These are phyloP conservation scores for Amoebophrya sp. DNA, from an alignment of 169 alveolate genomes.

Conservation along the genomic window DNA sequence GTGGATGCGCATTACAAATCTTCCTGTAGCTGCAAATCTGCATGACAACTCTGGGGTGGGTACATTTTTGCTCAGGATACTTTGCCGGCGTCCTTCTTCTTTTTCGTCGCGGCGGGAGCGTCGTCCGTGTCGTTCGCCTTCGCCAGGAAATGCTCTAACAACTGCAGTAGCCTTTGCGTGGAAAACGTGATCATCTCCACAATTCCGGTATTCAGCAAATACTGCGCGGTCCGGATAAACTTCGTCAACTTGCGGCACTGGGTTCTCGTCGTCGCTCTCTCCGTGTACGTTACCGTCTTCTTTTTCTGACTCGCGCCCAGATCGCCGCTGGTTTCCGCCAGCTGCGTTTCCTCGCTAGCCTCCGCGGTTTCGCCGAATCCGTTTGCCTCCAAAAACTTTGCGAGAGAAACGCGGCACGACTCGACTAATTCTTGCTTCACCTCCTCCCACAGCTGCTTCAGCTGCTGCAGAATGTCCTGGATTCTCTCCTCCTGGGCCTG, in stretches of 20 bases:
- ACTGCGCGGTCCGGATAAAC: slow-evolving; percentile 75
- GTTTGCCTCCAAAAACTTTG: not conserved
- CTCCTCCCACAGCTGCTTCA: not conserved
- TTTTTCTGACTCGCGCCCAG: not conserved
- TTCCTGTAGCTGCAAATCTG: too few species aligned
- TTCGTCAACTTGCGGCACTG: slow-evolving; percentile 77
- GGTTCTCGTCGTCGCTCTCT: slow-evolving; percentile 83
- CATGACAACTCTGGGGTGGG: too few species aligned
- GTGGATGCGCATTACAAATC: too few species aligned
- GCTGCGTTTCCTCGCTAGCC: not conserved
- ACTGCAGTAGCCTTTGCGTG: not conserved
- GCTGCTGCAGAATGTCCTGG: not conserved
- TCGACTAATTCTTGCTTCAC: not conserved
- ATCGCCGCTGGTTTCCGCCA: not conserved
- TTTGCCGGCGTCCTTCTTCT: not conserved
- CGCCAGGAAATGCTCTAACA: not conserved
- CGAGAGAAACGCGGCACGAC: not conserved
- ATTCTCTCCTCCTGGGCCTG: not conserved
- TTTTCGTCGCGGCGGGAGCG: not conserved
- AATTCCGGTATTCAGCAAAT: not conserved
- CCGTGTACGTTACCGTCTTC: slow-evolving; percentile 65
- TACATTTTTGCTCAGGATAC: too few species aligned
- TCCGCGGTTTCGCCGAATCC: not conserved
- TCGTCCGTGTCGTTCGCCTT: not conserved
- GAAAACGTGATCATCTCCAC: not conserved